Conservation (phyloP, 1,284 basidiomycete genomes). For the Fomitiporia mediterranea region DNA sequence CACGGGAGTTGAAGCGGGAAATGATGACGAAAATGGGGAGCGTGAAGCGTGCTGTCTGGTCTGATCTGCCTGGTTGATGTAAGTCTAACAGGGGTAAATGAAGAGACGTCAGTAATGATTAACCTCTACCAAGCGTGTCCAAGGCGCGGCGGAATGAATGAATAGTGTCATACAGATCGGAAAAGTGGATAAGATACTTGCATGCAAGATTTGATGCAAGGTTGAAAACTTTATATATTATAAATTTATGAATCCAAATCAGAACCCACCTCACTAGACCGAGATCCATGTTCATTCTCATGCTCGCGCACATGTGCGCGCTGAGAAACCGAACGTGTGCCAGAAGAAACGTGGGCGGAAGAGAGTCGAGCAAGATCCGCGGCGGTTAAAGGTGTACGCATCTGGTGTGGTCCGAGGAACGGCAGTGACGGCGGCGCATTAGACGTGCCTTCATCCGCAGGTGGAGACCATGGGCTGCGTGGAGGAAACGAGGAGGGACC, state of each 20-base stretch:
- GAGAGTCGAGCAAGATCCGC: slow-evolving; percentile 14
- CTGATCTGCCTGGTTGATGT: not conserved
- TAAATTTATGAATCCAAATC: too few species aligned
- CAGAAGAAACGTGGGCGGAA: not conserved
- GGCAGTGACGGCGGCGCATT: not conserved
- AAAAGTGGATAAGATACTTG: not conserved
- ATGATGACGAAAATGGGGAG: not conserved
- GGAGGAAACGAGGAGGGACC: slow-evolving; percentile 5
- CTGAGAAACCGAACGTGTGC: not conserved
- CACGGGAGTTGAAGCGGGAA: not conserved
- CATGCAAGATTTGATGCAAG: not conserved
- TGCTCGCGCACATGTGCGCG: not conserved
- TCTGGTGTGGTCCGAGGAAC: slow-evolving; percentile 5
- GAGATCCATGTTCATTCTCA: not conserved
- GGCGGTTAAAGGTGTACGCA: slow-evolving; percentile 18
- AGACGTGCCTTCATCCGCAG: not conserved
- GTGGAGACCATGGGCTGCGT: not conserved
- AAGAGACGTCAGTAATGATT: not conserved
- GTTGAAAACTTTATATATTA: not conserved
- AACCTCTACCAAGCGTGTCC: not conserved
- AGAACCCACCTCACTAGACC: not conserved
- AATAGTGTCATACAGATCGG: not conserved
- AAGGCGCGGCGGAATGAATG: not conserved
- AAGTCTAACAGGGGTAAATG: not conserved
- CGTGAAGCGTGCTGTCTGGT: not conserved